Base-by-base conservation (phyloP, 768 basidiomycete species). In the Dacryopinax primogenitus region DNA sequence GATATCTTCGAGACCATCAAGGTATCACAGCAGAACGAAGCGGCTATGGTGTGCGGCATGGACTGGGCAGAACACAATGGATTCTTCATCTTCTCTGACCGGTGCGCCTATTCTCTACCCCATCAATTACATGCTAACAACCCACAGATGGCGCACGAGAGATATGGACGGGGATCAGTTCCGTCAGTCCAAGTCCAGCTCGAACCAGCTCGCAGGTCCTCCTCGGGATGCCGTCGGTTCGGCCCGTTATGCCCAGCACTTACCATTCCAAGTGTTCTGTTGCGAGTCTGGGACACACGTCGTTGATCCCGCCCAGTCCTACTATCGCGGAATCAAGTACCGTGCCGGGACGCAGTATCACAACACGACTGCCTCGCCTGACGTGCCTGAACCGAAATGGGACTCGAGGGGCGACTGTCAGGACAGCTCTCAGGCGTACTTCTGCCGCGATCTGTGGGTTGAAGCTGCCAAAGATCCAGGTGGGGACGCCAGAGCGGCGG, bases 41-140 rank as follows among this genome's bases (percentile, higher is more conserved):
- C 96, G 1, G 91, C 93, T 0, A 92, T 99, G 91, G 92, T 97
- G 1, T 98, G 96, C 72, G 95, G 94, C n/a, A 98, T 98, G 95
- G 96, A 99, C 72, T 99, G 96, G 96, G 95, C 93, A 12, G 94
- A 99, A 75, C 89, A 93, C 71, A 90, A 92, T 68, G 93, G 93
- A 0, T 88, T 92, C 76, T 99, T 97, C 79, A 93, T 97, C 69
- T 98, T 96, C 77, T 97, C 94, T 18, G 95, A 97, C 75, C 81
- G 95, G 93, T 91, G 68, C 62, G 86, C 74, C 0, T 33, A 28
- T 23, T 35, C 39, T 18, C 51, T 32, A 28, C 18, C 13, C 32
- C 45, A 9, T 58, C 4, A 34, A 39, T 15, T 32, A 18, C 16
- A 47, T 21, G 26, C 51, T 58, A 9, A 58, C 51, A 9, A 15